These are phyloP conservation scores for Rhynchospora tenuis DNA, from an alignment of 176 grass and related monocot species.

Conservation along the genomic window DNA sequence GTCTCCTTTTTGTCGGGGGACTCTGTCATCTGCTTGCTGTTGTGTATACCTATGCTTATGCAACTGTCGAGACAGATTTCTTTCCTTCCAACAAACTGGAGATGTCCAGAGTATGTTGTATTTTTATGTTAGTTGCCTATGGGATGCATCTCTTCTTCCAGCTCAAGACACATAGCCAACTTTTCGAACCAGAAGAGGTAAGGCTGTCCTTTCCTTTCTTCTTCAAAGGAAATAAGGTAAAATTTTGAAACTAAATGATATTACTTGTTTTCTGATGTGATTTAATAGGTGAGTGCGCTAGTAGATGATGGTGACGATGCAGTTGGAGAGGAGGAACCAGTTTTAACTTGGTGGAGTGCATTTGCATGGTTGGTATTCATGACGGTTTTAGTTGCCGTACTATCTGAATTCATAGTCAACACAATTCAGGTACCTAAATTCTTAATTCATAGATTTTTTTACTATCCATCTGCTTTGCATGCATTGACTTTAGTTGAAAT, in stretches of 20 bases:
- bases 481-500: not conserved
- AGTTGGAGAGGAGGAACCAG: conserved; percentile 46
- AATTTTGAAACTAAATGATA: conserved; percentile 1
- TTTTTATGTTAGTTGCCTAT: conserved; percentile 82
- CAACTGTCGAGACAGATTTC: conserved; percentile 20
- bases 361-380: conserved; percentile 65
- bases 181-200: conserved; percentile 74
- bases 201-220: not conserved
- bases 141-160: conserved; percentile 90
- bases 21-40: conserved; percentile 74
- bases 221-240: not conserved
- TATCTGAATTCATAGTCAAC: conserved; percentile 84
- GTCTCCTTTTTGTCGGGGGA: conserved; percentile 63
- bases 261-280: not conserved
- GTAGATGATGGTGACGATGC: conserved; percentile 47
- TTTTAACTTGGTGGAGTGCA: conserved; percentile 46
- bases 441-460: not conserved
- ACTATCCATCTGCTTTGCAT: not conserved
- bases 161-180: conserved; percentile 82
- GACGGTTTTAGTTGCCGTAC: conserved; percentile 59
- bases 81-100: conserved; percentile 33
- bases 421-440: conserved; percentile 68
- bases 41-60: conserved; percentile 54
- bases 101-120: conserved; percentile 73
- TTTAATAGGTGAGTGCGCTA: conserved; percentile 6